These are phyloP conservation scores for Mortierella sp. DNA, from an alignment of 371 early-diverging fungal genomes.

Conservation along the genomic window DNA sequence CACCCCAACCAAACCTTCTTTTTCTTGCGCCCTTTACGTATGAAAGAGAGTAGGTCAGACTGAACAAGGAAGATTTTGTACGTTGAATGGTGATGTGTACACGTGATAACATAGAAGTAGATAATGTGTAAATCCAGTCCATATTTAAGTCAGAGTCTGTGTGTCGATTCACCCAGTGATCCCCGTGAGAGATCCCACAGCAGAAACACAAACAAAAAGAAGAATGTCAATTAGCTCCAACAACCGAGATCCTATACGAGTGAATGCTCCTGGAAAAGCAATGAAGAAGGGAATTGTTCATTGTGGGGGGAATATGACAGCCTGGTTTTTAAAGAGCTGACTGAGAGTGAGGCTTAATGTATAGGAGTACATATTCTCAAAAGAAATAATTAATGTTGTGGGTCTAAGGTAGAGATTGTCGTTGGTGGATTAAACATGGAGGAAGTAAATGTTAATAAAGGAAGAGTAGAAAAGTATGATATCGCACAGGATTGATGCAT, in stretches of 20 bases:
- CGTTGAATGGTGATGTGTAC: not conserved
- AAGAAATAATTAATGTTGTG: too few relatives aligned
- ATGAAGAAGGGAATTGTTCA: too few relatives aligned
- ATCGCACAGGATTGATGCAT: not conserved
- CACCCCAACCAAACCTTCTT: constrained; percentile 13
- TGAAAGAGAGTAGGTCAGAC: not conserved
- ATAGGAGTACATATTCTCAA: too few relatives aligned
- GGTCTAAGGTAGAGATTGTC: too few relatives aligned
- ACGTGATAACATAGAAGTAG: constrained; percentile 15
- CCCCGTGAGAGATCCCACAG: not conserved
- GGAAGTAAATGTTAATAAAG: too few relatives aligned
- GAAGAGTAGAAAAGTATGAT: not conserved
- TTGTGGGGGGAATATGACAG: too few relatives aligned
- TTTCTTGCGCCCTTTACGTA: constrained; percentile 3
- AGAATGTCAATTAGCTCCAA: not conserved
- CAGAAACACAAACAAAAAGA: not conserved
- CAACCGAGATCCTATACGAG: too few relatives aligned
- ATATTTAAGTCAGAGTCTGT: not conserved
- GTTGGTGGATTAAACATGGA: too few relatives aligned
- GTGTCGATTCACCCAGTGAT: not conserved
- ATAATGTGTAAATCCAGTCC: not conserved
- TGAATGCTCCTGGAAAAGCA: too few relatives aligned
- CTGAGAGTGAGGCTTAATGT: too few relatives aligned
- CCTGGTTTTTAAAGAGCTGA: too few relatives aligned
- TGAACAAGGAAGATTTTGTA: not conserved